These are phyloP conservation scores for Salpingoeca rosetta DNA, from an alignment of 78 protist species.

Conservation along the genomic window DNA sequence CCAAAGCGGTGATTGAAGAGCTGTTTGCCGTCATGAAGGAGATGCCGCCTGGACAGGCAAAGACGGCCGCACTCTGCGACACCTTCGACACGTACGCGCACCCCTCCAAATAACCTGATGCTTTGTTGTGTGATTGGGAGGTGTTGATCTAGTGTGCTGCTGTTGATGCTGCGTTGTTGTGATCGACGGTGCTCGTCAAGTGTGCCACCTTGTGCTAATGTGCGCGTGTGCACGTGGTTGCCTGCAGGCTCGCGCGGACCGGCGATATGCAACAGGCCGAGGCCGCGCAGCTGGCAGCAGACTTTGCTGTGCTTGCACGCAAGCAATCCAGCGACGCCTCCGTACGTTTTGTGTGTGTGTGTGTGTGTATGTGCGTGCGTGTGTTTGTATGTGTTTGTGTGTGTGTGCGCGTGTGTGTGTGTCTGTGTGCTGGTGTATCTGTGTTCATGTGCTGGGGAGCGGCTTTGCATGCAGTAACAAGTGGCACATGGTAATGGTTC, in stretches of 20 bases:
- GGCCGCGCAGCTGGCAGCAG: neutral
- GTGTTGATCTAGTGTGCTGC: too few species aligned
- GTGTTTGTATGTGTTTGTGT: neutral
- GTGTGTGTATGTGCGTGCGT: neutral
- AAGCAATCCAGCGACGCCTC: neutral
- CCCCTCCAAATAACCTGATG: neutral
- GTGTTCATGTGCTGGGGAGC: neutral
- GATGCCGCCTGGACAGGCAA: neutral
- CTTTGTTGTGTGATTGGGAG: neutral
- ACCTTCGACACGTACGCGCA: neutral
- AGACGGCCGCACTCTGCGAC: neutral
- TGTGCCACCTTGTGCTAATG: neutral
- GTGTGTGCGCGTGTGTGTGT: neutral
- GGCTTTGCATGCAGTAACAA: too few species aligned
- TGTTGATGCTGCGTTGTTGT: too few species aligned
- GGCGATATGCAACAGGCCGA: neutral
- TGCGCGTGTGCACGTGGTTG: neutral
- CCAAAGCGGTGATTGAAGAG: neutral
- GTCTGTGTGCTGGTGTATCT: neutral
- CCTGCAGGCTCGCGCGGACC: neutral
- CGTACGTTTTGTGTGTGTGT: neutral
- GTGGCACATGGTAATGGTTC: too few species aligned
- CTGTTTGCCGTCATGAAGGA: neutral
- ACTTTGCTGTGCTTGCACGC: neutral
- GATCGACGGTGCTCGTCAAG: too few species aligned